These are phyloP conservation scores for Rhodotorula sp. DNA, from an alignment of 1,284 basidiomycete species.

Conservation along the genomic window DNA sequence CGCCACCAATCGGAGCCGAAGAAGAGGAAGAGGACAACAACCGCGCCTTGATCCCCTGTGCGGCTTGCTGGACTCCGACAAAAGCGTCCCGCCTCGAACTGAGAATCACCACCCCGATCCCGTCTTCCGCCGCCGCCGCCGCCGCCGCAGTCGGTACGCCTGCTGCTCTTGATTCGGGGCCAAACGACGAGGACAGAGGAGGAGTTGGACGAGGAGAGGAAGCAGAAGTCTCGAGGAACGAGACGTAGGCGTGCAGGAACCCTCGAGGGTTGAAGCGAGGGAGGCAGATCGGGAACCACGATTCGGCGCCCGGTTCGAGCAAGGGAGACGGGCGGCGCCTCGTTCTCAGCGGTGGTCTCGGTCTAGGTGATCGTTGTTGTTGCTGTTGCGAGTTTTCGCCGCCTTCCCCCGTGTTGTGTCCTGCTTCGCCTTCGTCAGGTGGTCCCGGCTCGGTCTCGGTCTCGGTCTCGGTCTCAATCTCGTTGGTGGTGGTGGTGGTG, in stretches of 20 bases:
- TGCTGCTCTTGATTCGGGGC: neutral
- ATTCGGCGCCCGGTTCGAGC: slow-evolving; percentile 63
- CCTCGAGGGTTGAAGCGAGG: slow-evolving; percentile 88
- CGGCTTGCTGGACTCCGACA: slow-evolving; percentile 61
- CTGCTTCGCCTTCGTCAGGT: neutral
- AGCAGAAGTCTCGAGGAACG: slow-evolving; percentile 57
- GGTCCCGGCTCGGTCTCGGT: neutral
- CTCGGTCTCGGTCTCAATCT: neutral
- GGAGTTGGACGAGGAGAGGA: neutral
- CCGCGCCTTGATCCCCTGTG: slow-evolving; percentile 56
- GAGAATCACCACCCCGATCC: slow-evolving; percentile 51
- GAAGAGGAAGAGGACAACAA: neutral
- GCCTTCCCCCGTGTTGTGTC: neutral
- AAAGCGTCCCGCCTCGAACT: slow-evolving; percentile 53
- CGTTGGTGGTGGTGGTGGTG: slow-evolving; percentile 53
- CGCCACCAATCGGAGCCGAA: neutral
- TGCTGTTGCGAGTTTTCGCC: neutral
- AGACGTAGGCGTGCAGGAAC: slow-evolving; percentile 90
- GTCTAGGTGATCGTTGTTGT: too few relatives aligned
- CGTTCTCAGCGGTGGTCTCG: too few relatives aligned
- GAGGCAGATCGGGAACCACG: slow-evolving; percentile 92
- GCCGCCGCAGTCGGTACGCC: too few relatives aligned
- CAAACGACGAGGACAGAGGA: neutral
- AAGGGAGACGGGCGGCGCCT: slow-evolving; percentile 47
- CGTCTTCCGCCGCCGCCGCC: too few relatives aligned